Conservation (phyloP, 2,329 filamentous ascomycete genomes). For the Mariannaea sp. region DNA sequence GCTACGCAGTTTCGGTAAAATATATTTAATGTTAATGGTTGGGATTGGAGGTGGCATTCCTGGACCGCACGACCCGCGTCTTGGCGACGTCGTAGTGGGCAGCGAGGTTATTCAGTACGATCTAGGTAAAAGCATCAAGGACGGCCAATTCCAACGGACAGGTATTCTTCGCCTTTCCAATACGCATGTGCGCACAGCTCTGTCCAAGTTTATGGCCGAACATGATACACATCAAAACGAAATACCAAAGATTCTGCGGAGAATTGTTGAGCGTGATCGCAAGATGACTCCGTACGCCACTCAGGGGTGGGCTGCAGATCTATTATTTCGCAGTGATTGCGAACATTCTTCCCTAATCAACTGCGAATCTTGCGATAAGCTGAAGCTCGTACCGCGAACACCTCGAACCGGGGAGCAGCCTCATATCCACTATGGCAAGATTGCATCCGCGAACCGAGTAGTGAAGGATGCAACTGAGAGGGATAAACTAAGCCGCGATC, state of each 20-base stretch:
- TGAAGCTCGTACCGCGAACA: background rate
- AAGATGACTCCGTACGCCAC: background rate
- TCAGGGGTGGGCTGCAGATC: background rate
- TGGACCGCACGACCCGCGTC: conserved; percentile 8
- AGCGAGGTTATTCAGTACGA: conserved; percentile 14
- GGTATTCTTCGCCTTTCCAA: background rate
- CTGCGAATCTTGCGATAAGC: background rate
- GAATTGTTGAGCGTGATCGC: background rate
- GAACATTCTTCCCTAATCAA: background rate
- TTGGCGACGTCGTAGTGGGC: conserved; percentile 22
- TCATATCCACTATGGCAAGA: conserved; percentile 21
- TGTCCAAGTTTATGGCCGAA: background rate
- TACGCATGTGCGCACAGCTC: background rate
- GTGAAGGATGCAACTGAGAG: conserved; percentile 41
- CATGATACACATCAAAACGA: background rate
- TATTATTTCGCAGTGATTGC: background rate
- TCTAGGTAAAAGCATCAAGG: background rate
- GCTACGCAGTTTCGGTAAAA: background rate
- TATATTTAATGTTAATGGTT: conserved; percentile 13
- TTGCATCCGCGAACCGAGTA: conserved; percentile 41
- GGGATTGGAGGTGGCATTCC: conserved; percentile 22
- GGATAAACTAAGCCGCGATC: conserved; percentile 32
- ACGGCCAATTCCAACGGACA: background rate
- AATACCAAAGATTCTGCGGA: background rate
- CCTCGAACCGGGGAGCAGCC: background rate